phyloP scores from a whole-genome alignment of 176 grass and related monocot genomes.

The Rhipidocladum racemiflorum region DNA sequence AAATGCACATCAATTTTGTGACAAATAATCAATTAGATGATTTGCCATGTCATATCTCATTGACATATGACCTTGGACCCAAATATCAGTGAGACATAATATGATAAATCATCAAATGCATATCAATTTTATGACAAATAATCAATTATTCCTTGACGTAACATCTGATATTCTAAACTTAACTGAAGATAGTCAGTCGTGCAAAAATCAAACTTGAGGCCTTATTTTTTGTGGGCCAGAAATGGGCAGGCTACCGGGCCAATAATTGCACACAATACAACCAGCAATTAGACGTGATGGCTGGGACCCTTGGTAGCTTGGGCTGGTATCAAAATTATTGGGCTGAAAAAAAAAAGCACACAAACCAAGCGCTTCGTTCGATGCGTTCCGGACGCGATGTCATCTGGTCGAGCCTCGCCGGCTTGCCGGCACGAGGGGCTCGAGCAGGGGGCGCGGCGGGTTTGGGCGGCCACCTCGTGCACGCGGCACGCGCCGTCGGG shows the following conservation, averaged over 20 bases:
- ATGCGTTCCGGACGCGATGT: not conserved
- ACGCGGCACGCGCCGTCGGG: not conserved
- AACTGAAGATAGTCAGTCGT: not conserved
- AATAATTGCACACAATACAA: no score
- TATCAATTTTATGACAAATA: no score
- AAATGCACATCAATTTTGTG: no score
- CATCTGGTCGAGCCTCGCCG: not conserved
- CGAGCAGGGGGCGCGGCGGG: not conserved
- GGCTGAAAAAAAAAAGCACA: not conserved
- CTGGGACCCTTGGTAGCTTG: not conserved
- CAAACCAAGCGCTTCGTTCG: not conserved
- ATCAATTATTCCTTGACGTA: no score
- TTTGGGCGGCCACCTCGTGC: not conserved
- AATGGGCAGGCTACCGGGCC: no score
- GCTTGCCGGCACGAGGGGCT: not conserved
- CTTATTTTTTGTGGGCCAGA: no score
- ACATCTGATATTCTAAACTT: not conserved
- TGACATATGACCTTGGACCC: no score
- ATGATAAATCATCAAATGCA: no score
- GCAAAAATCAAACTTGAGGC: no score
- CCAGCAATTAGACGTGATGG: not conserved
- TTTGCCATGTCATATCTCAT: no score
- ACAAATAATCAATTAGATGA: no score
- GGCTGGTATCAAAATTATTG: not conserved
- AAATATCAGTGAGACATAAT: no score